A percentile compares a stretch with the other conserved stretches of the same genome.
phyloP scores from a whole-genome alignment of 805 yeast species.

The Candida sonorensis region DNA sequence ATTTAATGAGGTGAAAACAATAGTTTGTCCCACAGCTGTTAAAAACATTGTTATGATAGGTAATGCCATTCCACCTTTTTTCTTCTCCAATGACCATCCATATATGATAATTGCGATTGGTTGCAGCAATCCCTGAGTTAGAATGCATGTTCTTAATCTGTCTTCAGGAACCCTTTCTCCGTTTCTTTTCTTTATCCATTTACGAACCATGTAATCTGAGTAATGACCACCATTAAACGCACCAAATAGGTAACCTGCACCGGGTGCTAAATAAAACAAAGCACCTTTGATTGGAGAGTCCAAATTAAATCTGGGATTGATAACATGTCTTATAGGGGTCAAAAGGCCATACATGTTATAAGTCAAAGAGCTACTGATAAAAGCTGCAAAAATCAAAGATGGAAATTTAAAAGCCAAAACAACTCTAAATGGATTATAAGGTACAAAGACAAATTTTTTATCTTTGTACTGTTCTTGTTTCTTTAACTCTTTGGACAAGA shows the following conservation, averaged over 20 bases:
- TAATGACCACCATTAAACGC: slow-evolving; percentile 45
- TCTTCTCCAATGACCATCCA: slow-evolving; percentile 46
- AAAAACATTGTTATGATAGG: slow-evolving; percentile 44
- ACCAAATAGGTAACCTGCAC: slow-evolving; percentile 45
- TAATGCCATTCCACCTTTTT: slow-evolving; percentile 48
- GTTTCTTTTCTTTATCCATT: slow-evolving; percentile 33
- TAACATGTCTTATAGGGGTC: slow-evolving; percentile 50
- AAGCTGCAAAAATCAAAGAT: slow-evolving; percentile 37
- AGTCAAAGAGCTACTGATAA: slow-evolving; percentile 32
- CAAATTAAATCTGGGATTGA: slow-evolving; percentile 48
- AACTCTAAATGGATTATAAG: slow-evolving; percentile 42
- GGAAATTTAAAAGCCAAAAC: slow-evolving; percentile 34
- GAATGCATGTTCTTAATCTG: slow-evolving; percentile 34
- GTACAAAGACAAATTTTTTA: slow-evolving; percentile 34
- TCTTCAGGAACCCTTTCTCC: slow-evolving; percentile 48
- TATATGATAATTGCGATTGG: slow-evolving; percentile 42
- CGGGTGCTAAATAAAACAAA: slow-evolving; percentile 51
- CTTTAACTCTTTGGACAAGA: slow-evolving; percentile 24
- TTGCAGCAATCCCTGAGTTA: slow-evolving; percentile 36
- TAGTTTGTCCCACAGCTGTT: slow-evolving; percentile 45
- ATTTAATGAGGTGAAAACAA: slow-evolving; percentile 44
- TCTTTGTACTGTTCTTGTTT: slow-evolving; percentile 23
- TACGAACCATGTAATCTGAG: slow-evolving; percentile 42
- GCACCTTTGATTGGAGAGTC: slow-evolving; percentile 43
- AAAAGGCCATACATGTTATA: slow-evolving; percentile 46